phyloP scores from a whole-genome alignment of 2,329 filamentous ascomycete species.

The Colletotrichum salicis region DNA sequence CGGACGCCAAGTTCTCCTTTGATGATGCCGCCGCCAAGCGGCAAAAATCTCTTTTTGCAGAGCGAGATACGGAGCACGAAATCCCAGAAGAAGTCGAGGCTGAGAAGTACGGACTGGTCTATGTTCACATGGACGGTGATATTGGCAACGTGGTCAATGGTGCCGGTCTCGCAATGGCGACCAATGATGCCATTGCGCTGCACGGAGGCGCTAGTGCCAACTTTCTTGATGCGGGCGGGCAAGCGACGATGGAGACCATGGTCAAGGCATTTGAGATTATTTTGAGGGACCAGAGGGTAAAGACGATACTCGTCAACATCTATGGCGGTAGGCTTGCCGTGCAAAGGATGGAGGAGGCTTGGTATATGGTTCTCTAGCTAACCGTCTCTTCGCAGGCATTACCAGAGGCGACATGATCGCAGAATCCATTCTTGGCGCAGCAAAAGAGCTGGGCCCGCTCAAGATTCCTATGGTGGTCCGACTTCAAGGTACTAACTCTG shows the following conservation, averaged over 20 bases:
- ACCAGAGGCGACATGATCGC: slow-evolving; percentile 63
- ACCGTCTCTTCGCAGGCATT: slow-evolving; percentile 48
- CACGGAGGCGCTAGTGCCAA: slow-evolving; percentile 79
- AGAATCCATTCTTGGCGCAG: slow-evolving; percentile 57
- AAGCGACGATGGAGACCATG: slow-evolving; percentile 85
- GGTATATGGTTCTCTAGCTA: slow-evolving; percentile 36
- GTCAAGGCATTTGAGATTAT: slow-evolving; percentile 80
- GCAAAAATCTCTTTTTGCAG: slow-evolving; percentile 51
- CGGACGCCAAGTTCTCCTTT: slow-evolving; percentile 55
- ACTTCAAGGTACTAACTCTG: slow-evolving; percentile 59
- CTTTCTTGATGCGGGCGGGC: slow-evolving; percentile 90
- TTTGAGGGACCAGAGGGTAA: slow-evolving; percentile 75
- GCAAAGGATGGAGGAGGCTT: not conserved
- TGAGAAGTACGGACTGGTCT: slow-evolving; percentile 77
- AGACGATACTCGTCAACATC: slow-evolving; percentile 71
- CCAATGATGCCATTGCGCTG: slow-evolving; percentile 79
- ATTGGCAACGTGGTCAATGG: slow-evolving; percentile 91
- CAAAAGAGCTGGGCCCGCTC: slow-evolving; percentile 48
- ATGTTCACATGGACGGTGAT: slow-evolving; percentile 71
- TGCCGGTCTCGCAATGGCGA: slow-evolving; percentile 91
- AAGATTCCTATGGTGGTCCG: slow-evolving; percentile 57
- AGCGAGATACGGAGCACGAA: slow-evolving; percentile 48
- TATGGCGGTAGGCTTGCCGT: slow-evolving; percentile 50
- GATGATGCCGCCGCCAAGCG: slow-evolving; percentile 59
- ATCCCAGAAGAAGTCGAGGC: slow-evolving; percentile 50